Conservation (phyloP, 441 rosid species). For the Bruguiera hainesii region DNA sequence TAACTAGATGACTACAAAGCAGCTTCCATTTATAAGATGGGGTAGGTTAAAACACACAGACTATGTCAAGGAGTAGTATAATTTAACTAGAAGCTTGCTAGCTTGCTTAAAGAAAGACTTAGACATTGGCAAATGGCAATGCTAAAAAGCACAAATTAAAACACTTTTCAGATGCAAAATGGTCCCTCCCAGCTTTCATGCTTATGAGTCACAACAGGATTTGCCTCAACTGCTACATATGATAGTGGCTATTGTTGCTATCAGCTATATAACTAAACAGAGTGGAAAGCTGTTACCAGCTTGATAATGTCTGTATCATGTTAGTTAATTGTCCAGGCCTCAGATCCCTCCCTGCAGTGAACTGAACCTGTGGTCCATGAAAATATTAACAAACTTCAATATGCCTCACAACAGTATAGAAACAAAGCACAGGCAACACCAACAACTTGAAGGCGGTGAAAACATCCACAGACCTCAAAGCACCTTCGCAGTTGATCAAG, state of each 20-base stretch:
- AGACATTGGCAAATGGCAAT: no score
- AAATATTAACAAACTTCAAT: not conserved
- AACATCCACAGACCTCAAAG: slow-evolving; percentile 64
- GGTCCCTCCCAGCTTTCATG: no score
- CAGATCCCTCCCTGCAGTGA: not conserved
- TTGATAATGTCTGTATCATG: slow-evolving; percentile 88
- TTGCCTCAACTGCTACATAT: not conserved
- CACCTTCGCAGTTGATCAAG: slow-evolving; percentile 94
- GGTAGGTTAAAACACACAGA: no score
- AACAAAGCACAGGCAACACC: not conserved
- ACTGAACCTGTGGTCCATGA: slow-evolving; percentile 8
- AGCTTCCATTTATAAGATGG: not conserved
- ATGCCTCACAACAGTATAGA: not conserved
- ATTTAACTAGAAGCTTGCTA: no score
- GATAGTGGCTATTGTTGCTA: not conserved
- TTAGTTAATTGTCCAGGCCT: slow-evolving; percentile 74
- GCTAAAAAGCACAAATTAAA: no score
- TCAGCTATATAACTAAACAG: not conserved
- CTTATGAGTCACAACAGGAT: not conserved
- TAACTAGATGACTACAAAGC: not conserved
- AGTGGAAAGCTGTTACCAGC: slow-evolving; percentile 50
- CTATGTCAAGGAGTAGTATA: no score
- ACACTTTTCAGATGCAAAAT: no score
- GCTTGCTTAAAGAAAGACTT: no score
- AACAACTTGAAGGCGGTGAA: slow-evolving; percentile 9